Evolutionary conservation across 2,329 filamentous ascomycete species (phyloP), one percentile per base, ranked within the genome.

Genomic region (Tolypocladium ophioglossoides): DNA sequence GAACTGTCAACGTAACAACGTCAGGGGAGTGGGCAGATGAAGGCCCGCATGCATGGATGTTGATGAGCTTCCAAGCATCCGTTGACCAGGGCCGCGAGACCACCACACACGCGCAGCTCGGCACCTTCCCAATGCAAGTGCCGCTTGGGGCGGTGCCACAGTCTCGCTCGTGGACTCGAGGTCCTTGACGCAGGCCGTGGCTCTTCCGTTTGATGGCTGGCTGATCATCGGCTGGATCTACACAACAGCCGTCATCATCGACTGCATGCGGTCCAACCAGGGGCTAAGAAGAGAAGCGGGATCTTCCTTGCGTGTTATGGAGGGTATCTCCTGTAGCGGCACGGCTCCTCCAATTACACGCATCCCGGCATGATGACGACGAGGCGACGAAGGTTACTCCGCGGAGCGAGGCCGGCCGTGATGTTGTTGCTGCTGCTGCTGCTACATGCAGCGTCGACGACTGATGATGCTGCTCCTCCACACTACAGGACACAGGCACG

Each of bases 101-200:
- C 18, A 20, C 44, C n/a, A n/a, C n/a, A 20, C 38, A 35, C 24
- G 20, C 32, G 52, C 54, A 30, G 39, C 48, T 54, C 54, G 52
- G 52, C 54, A 51, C 52, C 52, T 56, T 56, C 54, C 54, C 54
- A 55, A 56, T 54, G 34, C 34, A 53, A 54, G 53, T 54, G 53
- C 53, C 49, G 53, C 53, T 54, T 40, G 16, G 47, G 53, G n/a
- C n/a, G n/a, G n/a, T n/a, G n/a, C n/a, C n/a, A n/a, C n/a, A n/a
- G n/a, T n/a, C n/a, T n/a, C n/a, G n/a, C n/a, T n/a, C n/a, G n/a
- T n/a, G n/a, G n/a, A n/a, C n/a, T n/a, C n/a, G n/a, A 37, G 30
- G 32, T n/a, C 18, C 18, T 32, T 6, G 24, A n/a, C n/a, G 20
- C 20, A 11, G 12, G 47, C 5, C 30, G 30, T 47, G 44, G 44